phyloP scores from a whole-genome alignment of 1,139 yeast species.

The Suhomyces choctaworum region DNA sequence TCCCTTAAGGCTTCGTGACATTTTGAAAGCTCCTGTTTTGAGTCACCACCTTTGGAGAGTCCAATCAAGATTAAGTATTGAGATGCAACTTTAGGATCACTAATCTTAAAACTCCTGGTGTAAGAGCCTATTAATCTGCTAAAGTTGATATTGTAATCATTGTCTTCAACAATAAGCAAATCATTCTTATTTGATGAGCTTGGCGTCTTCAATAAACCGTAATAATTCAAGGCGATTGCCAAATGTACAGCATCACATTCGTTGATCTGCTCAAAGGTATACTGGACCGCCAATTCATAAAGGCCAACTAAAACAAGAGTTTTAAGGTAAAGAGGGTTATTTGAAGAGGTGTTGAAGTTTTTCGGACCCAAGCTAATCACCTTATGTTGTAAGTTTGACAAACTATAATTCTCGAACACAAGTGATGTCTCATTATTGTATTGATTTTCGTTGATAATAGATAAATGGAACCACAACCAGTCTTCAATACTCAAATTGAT shows the following conservation, averaged over 20 bases:
- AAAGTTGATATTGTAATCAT: slow-evolving; percentile 52
- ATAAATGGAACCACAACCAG: slow-evolving; percentile 94
- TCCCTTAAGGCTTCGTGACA: slow-evolving; percentile 84
- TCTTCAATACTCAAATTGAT: slow-evolving; percentile 86
- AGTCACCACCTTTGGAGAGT: slow-evolving; percentile 42
- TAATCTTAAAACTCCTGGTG: slow-evolving; percentile 76
- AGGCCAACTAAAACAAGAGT: slow-evolving; percentile 74
- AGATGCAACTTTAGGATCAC: slow-evolving; percentile 88
- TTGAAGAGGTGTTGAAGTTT: slow-evolving; percentile 64
- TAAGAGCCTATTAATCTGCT: slow-evolving; percentile 66
- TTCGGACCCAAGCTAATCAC: slow-evolving; percentile 72
- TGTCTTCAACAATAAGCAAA: slow-evolving; percentile 36
- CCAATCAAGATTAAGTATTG: slow-evolving; percentile 81
- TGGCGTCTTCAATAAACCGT: slow-evolving; percentile 65
- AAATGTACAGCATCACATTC: slow-evolving; percentile 91
- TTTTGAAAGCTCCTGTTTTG: slow-evolving; percentile 49
- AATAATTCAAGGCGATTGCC: slow-evolving; percentile 77
- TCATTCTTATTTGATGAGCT: slow-evolving; percentile 31
- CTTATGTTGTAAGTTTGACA: slow-evolving; percentile 71
- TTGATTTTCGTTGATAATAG: slow-evolving; percentile 63
- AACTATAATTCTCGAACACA: slow-evolving; percentile 69
- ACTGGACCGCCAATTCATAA: slow-evolving; percentile 78
- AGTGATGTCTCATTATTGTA: slow-evolving; percentile 42
- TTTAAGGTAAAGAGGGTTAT: slow-evolving; percentile 75
- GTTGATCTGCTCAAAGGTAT: slow-evolving; percentile 58